Conservation (phyloP, 345 rosid genomes). For the Geranium rotundifolium region DNA sequence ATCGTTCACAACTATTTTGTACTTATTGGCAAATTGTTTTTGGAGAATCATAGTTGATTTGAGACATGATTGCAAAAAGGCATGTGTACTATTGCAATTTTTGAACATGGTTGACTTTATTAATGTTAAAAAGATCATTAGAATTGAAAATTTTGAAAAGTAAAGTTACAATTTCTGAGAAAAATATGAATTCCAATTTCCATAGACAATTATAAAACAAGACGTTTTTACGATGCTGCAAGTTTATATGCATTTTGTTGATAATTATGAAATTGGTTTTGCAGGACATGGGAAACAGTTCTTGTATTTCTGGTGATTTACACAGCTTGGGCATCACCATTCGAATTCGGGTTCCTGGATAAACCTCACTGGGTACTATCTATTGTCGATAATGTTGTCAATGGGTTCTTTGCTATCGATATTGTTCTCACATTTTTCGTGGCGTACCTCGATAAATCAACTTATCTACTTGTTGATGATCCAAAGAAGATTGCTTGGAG, state of each 20-base stretch:
- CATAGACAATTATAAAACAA: too few species aligned
- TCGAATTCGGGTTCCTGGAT: conserved; percentile 74
- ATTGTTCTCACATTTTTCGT: conserved; percentile 78
- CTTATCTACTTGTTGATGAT: conserved; percentile 63
- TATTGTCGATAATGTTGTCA: conserved; percentile 63
- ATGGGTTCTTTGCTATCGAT: conserved; percentile 78
- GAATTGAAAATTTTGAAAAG: too few species aligned
- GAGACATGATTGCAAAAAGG: too few species aligned
- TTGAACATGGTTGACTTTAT: too few species aligned
- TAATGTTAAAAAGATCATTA: too few species aligned
- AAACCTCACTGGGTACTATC: conserved; percentile 49
- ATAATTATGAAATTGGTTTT: conserved; percentile 5
- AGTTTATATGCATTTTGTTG: not conserved
- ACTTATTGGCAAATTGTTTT: too few species aligned
- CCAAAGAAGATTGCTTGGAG: conserved; percentile 63
- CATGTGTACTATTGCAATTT: too few species aligned
- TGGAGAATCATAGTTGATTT: too few species aligned
- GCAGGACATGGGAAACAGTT: conserved; percentile 80
- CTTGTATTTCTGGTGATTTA: conserved; percentile 66
- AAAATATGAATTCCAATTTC: too few species aligned
- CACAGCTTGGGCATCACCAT: conserved; percentile 92
- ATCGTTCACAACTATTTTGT: too few species aligned
- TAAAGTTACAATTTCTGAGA: too few species aligned
- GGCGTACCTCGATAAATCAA: conserved; percentile 68
- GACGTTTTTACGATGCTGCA: too few species aligned